These are phyloP conservation scores for Boletus subparvulus DNA, from an alignment of 768 basidiomycete genomes.

Conservation along the genomic window DNA sequence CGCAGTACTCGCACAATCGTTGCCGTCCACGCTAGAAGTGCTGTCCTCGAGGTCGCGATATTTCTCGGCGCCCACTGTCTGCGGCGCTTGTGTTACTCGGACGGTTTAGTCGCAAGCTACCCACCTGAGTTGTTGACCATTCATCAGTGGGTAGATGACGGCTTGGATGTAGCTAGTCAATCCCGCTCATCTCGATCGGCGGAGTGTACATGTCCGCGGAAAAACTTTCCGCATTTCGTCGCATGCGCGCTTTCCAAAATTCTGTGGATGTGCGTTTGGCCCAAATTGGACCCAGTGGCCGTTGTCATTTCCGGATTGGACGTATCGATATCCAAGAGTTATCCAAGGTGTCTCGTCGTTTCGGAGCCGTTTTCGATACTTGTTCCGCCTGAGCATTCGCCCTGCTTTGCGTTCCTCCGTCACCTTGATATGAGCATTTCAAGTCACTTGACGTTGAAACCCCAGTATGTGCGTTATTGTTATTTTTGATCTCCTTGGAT, in stretches of 20 bases:
- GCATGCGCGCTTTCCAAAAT: background rate
- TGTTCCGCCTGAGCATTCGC: background rate
- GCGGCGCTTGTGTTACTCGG: background rate
- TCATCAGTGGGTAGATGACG: background rate
- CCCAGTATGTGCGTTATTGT: background rate
- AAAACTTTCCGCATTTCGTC: background rate
- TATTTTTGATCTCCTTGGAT: background rate
- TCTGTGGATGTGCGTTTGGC: background rate
- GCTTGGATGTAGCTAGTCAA: background rate
- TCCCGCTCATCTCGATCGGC: background rate
- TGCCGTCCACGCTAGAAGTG: background rate
- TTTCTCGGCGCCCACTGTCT: background rate
- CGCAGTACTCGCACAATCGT: background rate
- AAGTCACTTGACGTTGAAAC: background rate
- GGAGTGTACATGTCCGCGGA: background rate
- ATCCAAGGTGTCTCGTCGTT: background rate
- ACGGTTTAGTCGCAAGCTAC: background rate
- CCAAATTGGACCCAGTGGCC: background rate
- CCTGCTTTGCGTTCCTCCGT: background rate
- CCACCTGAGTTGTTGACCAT: background rate
- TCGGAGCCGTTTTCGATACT: background rate
- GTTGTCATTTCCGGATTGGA: slow-evolving; percentile 1
- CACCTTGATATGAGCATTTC: background rate
- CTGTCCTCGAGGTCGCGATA: background rate
- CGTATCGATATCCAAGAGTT: background rate